These are phyloP conservation scores for Verticillium tricorpus DNA, from an alignment of 2,329 filamentous ascomycete species.

Conservation along the genomic window DNA sequence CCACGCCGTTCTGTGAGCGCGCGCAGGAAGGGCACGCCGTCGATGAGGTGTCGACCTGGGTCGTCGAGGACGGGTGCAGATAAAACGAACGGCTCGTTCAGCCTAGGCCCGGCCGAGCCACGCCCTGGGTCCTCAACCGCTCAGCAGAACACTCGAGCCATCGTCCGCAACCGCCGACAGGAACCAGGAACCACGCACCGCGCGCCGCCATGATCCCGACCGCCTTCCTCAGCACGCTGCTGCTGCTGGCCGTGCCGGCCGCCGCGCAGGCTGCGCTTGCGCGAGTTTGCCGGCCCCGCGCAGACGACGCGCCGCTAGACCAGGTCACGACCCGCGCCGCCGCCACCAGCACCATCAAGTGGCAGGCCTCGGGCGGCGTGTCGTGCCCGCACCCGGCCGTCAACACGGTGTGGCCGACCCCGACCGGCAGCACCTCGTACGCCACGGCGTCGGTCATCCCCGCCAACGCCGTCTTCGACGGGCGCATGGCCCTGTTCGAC, in stretches of 20 bases:
- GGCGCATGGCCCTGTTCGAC: slow-evolving; percentile 30
- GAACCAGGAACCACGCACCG: not conserved
- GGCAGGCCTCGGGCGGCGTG: slow-evolving; percentile 6
- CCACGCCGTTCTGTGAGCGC: not conserved
- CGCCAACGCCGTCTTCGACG: slow-evolving; percentile 25
- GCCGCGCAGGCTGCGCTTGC: too few species aligned
- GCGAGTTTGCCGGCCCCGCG: too few species aligned
- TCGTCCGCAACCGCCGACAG: not conserved
- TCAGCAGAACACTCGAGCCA: not conserved
- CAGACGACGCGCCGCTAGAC: not conserved
- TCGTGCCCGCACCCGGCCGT: slow-evolving; percentile 4
- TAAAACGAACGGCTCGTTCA: not conserved
- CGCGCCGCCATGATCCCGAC: not conserved
- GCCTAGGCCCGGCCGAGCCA: not conserved
- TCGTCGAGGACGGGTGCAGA: not conserved
- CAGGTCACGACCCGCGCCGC: slow-evolving; percentile 1
- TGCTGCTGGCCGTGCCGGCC: not conserved
- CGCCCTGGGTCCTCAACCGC: too few species aligned
- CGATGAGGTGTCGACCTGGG: not conserved
- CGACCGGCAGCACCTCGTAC: slow-evolving; percentile 4
- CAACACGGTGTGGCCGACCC: slow-evolving; percentile 2
- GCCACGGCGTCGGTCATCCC: slow-evolving; percentile 8
- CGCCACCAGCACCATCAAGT: slow-evolving; percentile 3
- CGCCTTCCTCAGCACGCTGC: not conserved
- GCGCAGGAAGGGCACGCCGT: not conserved